Evolutionary conservation across 2,329 filamentous ascomycete species (phyloP), one percentile per base, ranked within the genome.

Genomic region (Pyricularia pennisetigena): DNA sequence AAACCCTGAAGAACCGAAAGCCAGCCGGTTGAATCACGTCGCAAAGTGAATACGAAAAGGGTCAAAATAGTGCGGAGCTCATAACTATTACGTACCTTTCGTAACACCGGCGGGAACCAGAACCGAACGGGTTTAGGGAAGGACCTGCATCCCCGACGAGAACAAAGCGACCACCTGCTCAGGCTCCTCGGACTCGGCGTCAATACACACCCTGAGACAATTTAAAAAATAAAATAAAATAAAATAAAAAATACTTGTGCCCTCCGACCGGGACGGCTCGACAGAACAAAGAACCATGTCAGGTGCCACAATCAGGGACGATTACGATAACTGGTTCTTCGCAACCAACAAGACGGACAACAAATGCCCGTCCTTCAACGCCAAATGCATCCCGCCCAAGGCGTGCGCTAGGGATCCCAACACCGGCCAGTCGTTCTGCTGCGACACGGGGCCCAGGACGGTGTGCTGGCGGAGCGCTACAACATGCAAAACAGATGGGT

Each of bases 331-430:
- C 66, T 72, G 69, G 68, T 71, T 65, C 65, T 72, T 70, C 64
- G 69, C 71, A 8, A 71, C 71, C 65, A 69, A 71, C 28, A 57
- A 68, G 23, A 69, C 70, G 8, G 41, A 28, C 32, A 64, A 69
- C 59, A 66, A 65, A 2, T 72, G 71, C 32, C 70, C 71, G 0
- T 69, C 68, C 29, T 67, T 70, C 30, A 26, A 12, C 57, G 32
- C 62, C 29, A 30, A 61, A 63, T 72, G 71, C 65, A 24, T 49
- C 23, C 68, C 69, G 4, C 71, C 71, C n/a, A 66, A 68, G 20
- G 71, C 71, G 2, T 72, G 71, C 68, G 69, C 70, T 8, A 69
- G 70, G 26, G 71, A 72, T 41, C 68, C 70, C 14, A 71, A 68
- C 28, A 72, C 67, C 9, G 70, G 70, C 61, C 68, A 68, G 59